These are phyloP conservation scores for Colletotrichum musicola DNA, from an alignment of 2,329 filamentous ascomycete genomes.

Conservation along the genomic window DNA sequence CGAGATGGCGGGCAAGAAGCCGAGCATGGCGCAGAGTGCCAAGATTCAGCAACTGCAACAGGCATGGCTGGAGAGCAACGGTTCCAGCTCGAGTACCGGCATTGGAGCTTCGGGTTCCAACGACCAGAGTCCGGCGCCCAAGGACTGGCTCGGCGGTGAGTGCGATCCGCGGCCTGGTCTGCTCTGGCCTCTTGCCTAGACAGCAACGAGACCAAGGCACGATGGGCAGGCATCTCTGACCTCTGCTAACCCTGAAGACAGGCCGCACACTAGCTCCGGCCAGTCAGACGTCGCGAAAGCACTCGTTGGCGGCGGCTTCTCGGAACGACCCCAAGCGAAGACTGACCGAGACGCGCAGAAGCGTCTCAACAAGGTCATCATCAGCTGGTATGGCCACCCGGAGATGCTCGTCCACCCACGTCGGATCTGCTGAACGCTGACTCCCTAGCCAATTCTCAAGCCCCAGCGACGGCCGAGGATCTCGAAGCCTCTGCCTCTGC, in stretches of 20 bases:
- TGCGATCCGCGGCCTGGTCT: neutral
- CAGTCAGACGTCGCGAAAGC: slow-evolving; percentile 20
- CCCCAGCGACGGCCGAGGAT: too few species aligned
- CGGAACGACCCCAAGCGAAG: slow-evolving; percentile 11
- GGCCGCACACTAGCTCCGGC: neutral
- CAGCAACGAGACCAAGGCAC: too few species aligned
- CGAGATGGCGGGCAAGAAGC: slow-evolving; percentile 11
- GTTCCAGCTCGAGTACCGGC: neutral
- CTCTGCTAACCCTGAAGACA: too few species aligned
- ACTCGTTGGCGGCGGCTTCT: neutral
- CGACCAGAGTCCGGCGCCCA: neutral
- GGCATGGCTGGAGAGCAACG: slow-evolving; percentile 45
- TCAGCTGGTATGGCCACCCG: neutral
- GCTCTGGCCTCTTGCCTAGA: neutral
- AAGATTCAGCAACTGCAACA: slow-evolving; percentile 47
- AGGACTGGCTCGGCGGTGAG: slow-evolving; percentile 25
- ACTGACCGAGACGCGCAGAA: neutral
- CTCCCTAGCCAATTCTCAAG: neutral
- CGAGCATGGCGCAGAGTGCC: slow-evolving; percentile 19
- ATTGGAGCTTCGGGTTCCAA: too few species aligned
- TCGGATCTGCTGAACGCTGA: neutral
- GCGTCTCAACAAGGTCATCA: neutral
- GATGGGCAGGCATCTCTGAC: too few species aligned
- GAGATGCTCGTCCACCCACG: neutral
- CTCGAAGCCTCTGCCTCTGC: neutral